Evolutionary conservation across 441 rosid species (phyloP).

Genomic region (Arabidopsis lyrata): DNA sequence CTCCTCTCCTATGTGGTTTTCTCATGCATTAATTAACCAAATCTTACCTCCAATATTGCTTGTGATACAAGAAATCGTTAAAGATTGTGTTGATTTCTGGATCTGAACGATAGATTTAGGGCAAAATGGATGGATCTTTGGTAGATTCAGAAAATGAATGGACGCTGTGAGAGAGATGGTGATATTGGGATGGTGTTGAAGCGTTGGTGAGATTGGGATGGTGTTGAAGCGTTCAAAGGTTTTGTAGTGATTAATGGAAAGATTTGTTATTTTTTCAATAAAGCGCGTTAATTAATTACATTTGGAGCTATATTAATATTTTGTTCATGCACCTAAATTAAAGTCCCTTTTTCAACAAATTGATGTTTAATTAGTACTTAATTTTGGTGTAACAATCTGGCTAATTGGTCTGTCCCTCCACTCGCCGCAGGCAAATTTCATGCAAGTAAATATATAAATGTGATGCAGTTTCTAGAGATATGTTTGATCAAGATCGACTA

Average conservation of each 20-base stretch:
- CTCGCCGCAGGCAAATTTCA: no score
- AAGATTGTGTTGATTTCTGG: slow-evolving; percentile 6
- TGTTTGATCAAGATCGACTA: no score
- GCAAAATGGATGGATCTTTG: slow-evolving; percentile 23
- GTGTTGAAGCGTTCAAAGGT: slow-evolving; percentile 47
- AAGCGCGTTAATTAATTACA: slow-evolving; percentile 10
- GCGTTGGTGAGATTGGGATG: slow-evolving; percentile 36
- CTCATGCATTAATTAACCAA: slow-evolving; percentile 44
- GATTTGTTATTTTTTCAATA: slow-evolving; percentile 22
- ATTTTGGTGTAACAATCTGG: no score
- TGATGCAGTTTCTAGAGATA: no score
- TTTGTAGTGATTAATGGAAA: slow-evolving; percentile 37
- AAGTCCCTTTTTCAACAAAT: no score
- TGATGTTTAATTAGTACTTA: no score
- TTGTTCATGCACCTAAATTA: no score
- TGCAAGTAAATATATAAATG: no score
- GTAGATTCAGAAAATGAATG: slow-evolving; percentile 37
- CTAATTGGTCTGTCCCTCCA: no score
- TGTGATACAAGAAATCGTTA: slow-evolving; percentile 30
- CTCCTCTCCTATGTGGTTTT: slow-evolving; percentile 43
- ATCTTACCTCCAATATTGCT: neutral
- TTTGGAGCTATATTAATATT: no score
- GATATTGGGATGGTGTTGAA: slow-evolving; percentile 40
- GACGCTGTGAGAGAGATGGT: slow-evolving; percentile 23
- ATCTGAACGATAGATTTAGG: slow-evolving; percentile 20